These are phyloP conservation scores for Calonectria ilicicola DNA, from an alignment of 2,329 filamentous ascomycete genomes.

Conservation along the genomic window DNA sequence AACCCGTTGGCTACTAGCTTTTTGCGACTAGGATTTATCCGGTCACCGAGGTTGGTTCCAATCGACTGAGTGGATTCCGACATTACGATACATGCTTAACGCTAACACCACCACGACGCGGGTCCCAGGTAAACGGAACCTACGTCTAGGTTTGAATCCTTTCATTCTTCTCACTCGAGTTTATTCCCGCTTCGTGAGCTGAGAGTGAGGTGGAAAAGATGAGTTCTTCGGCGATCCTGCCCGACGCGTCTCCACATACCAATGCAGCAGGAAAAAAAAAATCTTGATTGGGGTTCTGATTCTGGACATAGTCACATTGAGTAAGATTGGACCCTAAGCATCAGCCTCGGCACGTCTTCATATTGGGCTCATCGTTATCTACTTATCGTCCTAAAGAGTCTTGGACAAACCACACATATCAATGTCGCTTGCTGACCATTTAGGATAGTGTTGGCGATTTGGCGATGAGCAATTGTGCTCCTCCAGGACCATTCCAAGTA, in stretches of 20 bases:
- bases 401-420: no score
- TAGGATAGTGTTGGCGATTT: no score
- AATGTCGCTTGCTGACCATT: no score
- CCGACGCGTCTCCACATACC: not conserved
- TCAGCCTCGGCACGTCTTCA: no score
- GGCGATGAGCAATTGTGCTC: no score
- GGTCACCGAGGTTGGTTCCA: not conserved
- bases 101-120: not conserved
- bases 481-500: no score
- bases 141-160: not conserved
- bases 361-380: no score
- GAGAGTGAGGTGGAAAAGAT: not conserved
- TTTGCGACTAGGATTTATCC: not conserved
- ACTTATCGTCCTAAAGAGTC: no score
- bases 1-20: not conserved
- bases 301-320: not conserved
- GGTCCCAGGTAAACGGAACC: not conserved
- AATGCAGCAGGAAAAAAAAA: not conserved
- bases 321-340: no score
- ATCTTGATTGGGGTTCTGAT: no score
- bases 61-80: not conserved
- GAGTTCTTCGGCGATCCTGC: not conserved
- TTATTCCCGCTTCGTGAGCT: not conserved
- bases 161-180: not conserved
- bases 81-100: not conserved